Conservation (phyloP, 139 green algal genomes). For the Asterochloris erici region DNA sequence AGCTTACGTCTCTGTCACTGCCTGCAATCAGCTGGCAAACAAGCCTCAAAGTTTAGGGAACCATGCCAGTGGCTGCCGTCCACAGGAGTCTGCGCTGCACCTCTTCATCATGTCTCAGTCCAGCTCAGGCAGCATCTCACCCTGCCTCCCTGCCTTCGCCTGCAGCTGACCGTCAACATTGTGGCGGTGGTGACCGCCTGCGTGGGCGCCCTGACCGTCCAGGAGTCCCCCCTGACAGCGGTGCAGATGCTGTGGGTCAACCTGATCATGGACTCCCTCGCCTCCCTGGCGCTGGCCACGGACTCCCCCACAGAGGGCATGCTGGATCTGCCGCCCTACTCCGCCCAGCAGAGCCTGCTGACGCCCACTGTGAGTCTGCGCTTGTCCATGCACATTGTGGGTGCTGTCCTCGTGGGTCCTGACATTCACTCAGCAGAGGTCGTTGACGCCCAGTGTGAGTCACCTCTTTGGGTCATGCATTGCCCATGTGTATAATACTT, state of each 20-base stretch:
- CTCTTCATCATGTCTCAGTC: not conserved
- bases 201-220: conserved; percentile 58
- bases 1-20: not conserved
- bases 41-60: no score
- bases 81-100: not conserved
- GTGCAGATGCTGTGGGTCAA: conserved; percentile 90
- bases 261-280: conserved; percentile 90
- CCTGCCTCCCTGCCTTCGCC: not conserved
- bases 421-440: no score
- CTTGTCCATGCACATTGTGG: no score
- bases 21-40: not conserved
- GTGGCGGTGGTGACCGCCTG: conserved; percentile 65
- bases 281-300: conserved; percentile 76
- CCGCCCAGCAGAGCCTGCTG: conserved; percentile 11
- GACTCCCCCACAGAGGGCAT: conserved; percentile 64
- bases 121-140: not conserved
- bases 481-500: no score
- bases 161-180: conserved; percentile 72
- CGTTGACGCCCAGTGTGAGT: no score
- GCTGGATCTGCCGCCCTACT: conserved; percentile 63
- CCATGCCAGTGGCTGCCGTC: no score
- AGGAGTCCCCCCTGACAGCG: conserved; percentile 57
- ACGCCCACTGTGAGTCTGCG: conserved; percentile 16
- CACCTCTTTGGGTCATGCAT: no score
- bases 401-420: no score